Conservation (phyloP, 2,329 filamentous ascomycete genomes). For the Ascocoryne sarcoides region DNA sequence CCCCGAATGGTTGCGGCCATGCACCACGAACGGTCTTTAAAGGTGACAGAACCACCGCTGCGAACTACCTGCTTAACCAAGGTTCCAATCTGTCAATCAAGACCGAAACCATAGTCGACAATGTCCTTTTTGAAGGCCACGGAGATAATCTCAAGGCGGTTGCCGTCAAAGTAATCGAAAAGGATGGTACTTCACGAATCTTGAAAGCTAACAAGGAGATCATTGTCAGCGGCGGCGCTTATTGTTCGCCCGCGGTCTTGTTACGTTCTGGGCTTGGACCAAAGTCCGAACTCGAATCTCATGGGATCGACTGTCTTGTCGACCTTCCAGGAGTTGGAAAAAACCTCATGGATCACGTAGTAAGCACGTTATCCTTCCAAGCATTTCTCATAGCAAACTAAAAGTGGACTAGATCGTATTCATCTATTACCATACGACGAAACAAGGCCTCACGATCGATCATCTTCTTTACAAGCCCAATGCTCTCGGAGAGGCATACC, state of each 20-base stretch:
- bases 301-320: constrained; percentile 42
- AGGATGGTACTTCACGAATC: constrained; percentile 31
- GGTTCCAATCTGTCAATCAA: constrained; percentile 32
- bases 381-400: constrained; percentile 10
- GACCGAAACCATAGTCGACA: constrained; percentile 42
- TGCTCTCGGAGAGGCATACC: constrained; percentile 40
- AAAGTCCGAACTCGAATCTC: constrained; percentile 30
- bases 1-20: constrained; percentile 47
- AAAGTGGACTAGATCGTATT: constrained; percentile 39
- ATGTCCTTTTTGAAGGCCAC: constrained; percentile 36
- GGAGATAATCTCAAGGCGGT: constrained; percentile 34
- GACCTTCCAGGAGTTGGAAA: constrained; percentile 55
- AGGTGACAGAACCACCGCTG: constrained; percentile 43
- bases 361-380: too few species aligned
- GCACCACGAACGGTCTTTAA: constrained; percentile 42
- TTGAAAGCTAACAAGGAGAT: constrained; percentile 38
- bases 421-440: constrained; percentile 50
- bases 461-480: constrained; percentile 46
- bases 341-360: constrained; percentile 50
- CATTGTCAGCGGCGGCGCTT: constrained; percentile 39
- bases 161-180: constrained; percentile 36
- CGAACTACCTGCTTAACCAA: constrained; percentile 40
- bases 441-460: constrained; percentile 45
- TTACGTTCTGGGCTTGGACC: constrained; percentile 39
- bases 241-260: constrained; percentile 39